Conservation (phyloP, 345 rosid genomes). For the Trapa incisa region DNA sequence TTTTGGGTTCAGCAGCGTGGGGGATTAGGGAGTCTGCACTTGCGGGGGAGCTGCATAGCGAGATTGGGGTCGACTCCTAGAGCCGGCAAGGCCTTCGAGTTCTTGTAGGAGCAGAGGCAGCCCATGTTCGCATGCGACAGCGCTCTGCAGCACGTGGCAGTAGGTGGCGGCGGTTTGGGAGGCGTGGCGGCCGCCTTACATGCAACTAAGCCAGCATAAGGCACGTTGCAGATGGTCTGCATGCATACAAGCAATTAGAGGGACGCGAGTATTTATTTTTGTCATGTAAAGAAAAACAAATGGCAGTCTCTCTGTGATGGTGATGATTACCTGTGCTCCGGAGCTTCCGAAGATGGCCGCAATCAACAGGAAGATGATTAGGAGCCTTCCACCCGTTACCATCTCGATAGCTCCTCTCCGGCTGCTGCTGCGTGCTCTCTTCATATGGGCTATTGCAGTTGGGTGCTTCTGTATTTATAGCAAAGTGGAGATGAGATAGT, state of each 20-base stretch:
- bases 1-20: conserved; percentile 18
- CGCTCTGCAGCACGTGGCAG: conserved; percentile 28
- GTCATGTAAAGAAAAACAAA: no score
- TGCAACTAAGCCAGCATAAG: conserved; percentile 19
- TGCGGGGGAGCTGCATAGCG: conserved; percentile 38
- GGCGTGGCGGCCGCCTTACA: conserved; percentile 40
- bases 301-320: not conserved
- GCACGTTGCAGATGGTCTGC: conserved; percentile 34
- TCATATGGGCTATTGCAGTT: not conserved
- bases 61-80: conserved; percentile 50
- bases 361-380: conserved; percentile 1
- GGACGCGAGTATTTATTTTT: no score
- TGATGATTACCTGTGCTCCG: conserved; percentile 8
- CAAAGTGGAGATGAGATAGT: not conserved
- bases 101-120: conserved; percentile 47
- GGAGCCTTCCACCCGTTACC: conserved; percentile 10
- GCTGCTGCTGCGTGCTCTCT: not conserved
- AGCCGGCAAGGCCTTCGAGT: conserved; percentile 32
- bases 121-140: conserved; percentile 26
- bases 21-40: conserved; percentile 35
- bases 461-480: not conserved
- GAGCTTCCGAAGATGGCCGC: conserved; percentile 9
- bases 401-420: not conserved
- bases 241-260: not conserved
- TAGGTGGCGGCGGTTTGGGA: conserved; percentile 31